Evolutionary conservation across 345 rosid species (phyloP).

Genomic region (Eucalyptus curtisii): DNA sequence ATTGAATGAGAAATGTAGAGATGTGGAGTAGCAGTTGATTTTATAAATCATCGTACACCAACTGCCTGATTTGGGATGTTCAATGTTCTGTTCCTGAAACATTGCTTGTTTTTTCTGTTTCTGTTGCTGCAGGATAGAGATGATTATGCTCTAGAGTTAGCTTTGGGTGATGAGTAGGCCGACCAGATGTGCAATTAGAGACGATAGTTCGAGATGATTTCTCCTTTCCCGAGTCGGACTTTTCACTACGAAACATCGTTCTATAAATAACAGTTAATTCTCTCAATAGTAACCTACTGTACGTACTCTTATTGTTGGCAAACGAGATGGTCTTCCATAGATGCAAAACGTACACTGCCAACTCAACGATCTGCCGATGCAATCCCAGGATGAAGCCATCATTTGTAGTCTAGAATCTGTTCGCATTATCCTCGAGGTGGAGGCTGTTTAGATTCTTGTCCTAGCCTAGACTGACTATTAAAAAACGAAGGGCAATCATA

Average conservation of each 20-base stretch:
- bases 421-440: not conserved
- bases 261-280: not conserved
- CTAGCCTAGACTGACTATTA: not conserved
- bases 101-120: not conserved
- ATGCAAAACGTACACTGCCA: not conserved
- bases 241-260: not conserved
- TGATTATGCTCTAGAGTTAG: constrained; percentile 88
- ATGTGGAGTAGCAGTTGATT: not conserved
- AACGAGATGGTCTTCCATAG: not conserved
- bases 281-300: not conserved
- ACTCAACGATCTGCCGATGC: not conserved
- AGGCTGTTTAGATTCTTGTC: not conserved
- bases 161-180: constrained; percentile 75
- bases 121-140: constrained; percentile 69
- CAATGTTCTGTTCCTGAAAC: not conserved
- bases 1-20: not conserved
- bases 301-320: not conserved
- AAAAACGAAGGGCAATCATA: not conserved
- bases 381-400: not conserved
- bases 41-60: not conserved
- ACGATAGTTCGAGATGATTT: not conserved
- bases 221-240: not conserved
- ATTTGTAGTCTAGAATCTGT: not conserved
- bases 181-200: not conserved
- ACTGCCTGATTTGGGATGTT: not conserved